Base-by-base conservation (phyloP, 2,329 filamentous ascomycete genomes). In the Keithomyces neogunnii region DNA sequence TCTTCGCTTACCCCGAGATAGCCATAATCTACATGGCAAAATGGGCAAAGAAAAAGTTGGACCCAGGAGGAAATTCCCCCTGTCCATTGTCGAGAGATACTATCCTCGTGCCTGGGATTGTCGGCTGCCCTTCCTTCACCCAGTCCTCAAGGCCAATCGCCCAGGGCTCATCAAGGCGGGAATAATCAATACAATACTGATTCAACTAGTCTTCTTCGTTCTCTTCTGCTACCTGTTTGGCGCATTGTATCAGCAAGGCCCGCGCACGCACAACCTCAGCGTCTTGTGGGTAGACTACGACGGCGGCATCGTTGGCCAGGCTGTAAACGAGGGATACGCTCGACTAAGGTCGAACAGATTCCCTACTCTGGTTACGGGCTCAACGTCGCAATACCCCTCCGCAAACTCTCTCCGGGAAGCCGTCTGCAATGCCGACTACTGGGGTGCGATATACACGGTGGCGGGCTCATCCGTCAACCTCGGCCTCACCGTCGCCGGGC, bases 171-270 rank as follows among this genome's bases (percentile, higher is more conserved):
- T 60, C 45, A 55, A 49, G 26, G 55, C 55, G 2, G 55, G 43
- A 1, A 39, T 49, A 11, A 40, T 51, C 7, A 60, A 60, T 36
- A 54, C 60, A 26, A 19, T 60, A 42, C 50, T 54, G 4, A 84
- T 58, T 85, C 83, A 56, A 11, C 19, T 61, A 6, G 39, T 60
- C 8, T 60, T 61, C 36, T 47, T 61, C 3, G 50, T 46, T 9
- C 54, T 61, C 10, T 60, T 60, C 42, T 55, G 55, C 53, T 60
- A 61, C 36, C 51, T 60, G 9, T 57, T 60, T 33, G 59, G 59
- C 3, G 49, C 59, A 4, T 33, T 61, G 19, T 60, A 51, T 30
- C 57, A 53, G 42, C 55, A 61, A 42, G 53, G 51, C 0, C 50
- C 47, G 40, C 56, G 57, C 30, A 53, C 40, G 7, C 48, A 58